These are phyloP conservation scores for Neurospora sp. DNA, from an alignment of 495 filamentous ascomycete species.

Conservation along the genomic window DNA sequence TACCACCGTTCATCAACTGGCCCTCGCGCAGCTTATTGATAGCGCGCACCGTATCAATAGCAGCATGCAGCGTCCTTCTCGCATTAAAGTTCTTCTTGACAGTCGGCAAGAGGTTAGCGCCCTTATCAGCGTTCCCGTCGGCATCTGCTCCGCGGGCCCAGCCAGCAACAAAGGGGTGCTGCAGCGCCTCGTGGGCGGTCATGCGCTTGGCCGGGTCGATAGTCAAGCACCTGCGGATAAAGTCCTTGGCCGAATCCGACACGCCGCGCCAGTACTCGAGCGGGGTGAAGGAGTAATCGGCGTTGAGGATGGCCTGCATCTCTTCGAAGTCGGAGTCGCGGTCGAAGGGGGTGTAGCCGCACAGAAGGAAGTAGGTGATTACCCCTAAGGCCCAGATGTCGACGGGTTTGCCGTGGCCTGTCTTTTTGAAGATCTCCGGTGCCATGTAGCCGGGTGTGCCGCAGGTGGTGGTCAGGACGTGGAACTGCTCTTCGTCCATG, in stretches of 20 bases:
- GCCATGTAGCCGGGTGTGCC: conserved; percentile 98
- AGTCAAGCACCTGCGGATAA: conserved; percentile 76
- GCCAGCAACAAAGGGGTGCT: conserved; percentile 75
- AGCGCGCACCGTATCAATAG: conserved; percentile 95
- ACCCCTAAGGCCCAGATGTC: conserved; percentile 97
- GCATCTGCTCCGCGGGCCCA: conserved; percentile 25
- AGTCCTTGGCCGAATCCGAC: conserved; percentile 73
- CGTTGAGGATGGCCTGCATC: conserved; percentile 96
- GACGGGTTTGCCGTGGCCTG: conserved; percentile 80
- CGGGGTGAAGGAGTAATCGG: conserved; percentile 94
- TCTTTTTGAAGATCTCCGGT: conserved; percentile 83
- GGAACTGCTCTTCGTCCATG: conserved; percentile 99
- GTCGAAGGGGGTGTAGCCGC: conserved; percentile 97
- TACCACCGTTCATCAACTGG: conserved; percentile 60
- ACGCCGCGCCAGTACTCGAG: conserved; percentile 94
- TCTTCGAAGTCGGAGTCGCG: conserved; percentile 95
- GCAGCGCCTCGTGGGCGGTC: conserved; percentile 89
- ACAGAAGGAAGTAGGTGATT: conserved; percentile 95
- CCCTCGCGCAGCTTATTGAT: conserved; percentile 94
- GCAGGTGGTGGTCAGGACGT: conserved; percentile 93
- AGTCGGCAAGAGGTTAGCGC: conserved; percentile 78
- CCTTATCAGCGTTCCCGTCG: conserved; percentile 57
- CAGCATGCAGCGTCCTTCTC: conserved; percentile 82
- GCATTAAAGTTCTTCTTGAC: conserved; percentile 99
- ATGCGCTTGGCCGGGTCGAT: conserved; percentile 78